phyloP scores from a whole-genome alignment of 768 basidiomycete species.

The Suillus subaureus region DNA sequence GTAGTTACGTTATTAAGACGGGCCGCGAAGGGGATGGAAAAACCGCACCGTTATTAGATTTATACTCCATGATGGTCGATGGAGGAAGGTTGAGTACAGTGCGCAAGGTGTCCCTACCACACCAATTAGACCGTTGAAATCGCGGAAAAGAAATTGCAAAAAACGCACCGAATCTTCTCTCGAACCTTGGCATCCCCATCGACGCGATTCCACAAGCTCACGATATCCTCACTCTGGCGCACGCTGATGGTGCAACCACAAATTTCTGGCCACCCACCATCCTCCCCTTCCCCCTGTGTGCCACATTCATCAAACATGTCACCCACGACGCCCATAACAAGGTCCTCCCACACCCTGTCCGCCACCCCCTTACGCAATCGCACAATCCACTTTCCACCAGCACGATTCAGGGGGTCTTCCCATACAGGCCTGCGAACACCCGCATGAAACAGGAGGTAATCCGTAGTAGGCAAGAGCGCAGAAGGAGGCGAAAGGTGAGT shows the following conservation, averaged over 20 bases:
- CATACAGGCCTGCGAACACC: conserved; percentile 89
- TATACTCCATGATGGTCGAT: conserved; percentile 89
- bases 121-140: conserved; percentile 4
- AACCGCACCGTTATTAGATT: conserved; percentile 81
- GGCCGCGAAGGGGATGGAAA: background rate
- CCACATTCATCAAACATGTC: conserved; percentile 83
- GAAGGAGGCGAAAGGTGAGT: conserved; percentile 90
- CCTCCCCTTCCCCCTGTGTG: conserved; percentile 33
- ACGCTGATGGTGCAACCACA: conserved; percentile 96
- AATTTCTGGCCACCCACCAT: conserved; percentile 69
- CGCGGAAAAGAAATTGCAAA: conserved; percentile 31
- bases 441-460: conserved; percentile 90
- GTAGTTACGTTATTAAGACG: conserved; percentile 2
- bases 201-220: conserved; percentile 89
- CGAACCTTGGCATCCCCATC: conserved; percentile 76
- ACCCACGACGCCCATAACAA: conserved; percentile 84
- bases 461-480: conserved; percentile 83
- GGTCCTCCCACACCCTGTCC: conserved; percentile 90
- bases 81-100: conserved; percentile 74
- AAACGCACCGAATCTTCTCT: conserved; percentile 78
- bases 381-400: conserved; percentile 95
- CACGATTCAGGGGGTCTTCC: conserved; percentile 89
- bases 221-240: conserved; percentile 90
- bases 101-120: conserved; percentile 75
- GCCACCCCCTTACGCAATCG: conserved; percentile 89